Evolutionary conservation across 2,329 filamentous ascomycete genomes (phyloP), one percentile per base, ranked within the genome.

Genomic region (Phyllosticta ampelicida): DNA sequence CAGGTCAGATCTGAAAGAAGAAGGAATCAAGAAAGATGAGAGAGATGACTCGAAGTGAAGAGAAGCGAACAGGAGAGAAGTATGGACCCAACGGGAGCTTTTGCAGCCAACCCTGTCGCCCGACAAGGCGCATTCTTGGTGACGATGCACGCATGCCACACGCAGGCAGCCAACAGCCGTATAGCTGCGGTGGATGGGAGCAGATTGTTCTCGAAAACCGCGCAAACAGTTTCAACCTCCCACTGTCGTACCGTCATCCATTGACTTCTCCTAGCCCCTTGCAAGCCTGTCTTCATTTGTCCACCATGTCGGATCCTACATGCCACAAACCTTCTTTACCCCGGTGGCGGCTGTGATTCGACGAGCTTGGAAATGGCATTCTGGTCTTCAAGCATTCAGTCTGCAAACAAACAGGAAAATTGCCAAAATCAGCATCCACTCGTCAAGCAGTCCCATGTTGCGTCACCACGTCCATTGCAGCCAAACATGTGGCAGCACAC

Each of bases 401-500:
- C 49, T 51, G 49, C 9, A 51, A 23, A 51, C 19, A 21, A 26
- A 51, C 21, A 51, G 21, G 49, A 21, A n/a, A 50, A 50, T 50
- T 36, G 36, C n/a, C 36, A 44, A n/a, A 44, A 44, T n/a, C 9
- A 21, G 18, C 49, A 51, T 19, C 16, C 11, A 6, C 23, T 26
- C 23, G 4, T 26, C 23, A 26, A 26, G 23, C 23, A 26, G 8
- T 26, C 23, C 23, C 18, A 51, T 26, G 19, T 44, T 58, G 56
- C 56, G 54, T 52, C 19, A 44, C 56, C 56, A 54, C 52, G 56
- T 58, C 51, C 18, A 48, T 20, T 6, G 36, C 36, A 44, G 21
- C 13, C 19, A 51, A 51, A 26, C 49, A 21, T 16, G 13, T n/a
- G 36, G 36, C 36, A 16, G n/a, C 36, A 29, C 53, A 49, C 77